phyloP scores from a whole-genome alignment of 352 stramenopile species.

The Globisporangium carolinianum region DNA sequence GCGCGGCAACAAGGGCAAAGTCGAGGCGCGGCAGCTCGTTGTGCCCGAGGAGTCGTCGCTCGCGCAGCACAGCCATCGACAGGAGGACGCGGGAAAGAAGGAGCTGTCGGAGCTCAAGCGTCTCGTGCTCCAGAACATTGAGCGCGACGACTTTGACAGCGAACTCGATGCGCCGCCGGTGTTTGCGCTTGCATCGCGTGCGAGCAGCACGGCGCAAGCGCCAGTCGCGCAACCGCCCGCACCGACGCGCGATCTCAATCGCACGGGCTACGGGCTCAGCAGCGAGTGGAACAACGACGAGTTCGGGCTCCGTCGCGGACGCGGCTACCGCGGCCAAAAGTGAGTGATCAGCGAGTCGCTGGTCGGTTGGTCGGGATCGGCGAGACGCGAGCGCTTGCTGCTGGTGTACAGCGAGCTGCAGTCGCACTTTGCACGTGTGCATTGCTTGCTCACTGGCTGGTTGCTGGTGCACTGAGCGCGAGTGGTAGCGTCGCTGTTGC shows the following conservation, averaged over 20 bases:
- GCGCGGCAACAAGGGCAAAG: constrained; percentile 95
- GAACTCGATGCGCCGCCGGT: constrained; percentile 6
- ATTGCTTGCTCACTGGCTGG: too few relatives aligned
- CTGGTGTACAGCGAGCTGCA: too few relatives aligned
- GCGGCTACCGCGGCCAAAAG: constrained; percentile 59
- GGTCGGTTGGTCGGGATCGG: too few relatives aligned
- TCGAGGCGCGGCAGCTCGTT: constrained; percentile 91
- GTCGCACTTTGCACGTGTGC: too few relatives aligned
- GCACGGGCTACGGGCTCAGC: constrained; percentile 51
- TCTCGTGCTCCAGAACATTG: constrained; percentile 80
- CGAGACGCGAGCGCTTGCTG: too few relatives aligned
- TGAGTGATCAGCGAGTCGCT: constrained; percentile 12
- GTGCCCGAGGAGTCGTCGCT: constrained; percentile 92
- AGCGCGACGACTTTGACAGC: constrained; percentile 71
- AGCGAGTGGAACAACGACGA: constrained; percentile 84
- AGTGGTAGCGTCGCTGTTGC: too few relatives aligned
- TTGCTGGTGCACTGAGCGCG: too few relatives aligned
- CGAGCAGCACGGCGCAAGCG: constrained; percentile 8
- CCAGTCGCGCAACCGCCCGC: constrained; percentile 6
- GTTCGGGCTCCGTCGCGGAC: constrained; percentile 65
- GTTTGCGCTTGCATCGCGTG: constrained; percentile 9
- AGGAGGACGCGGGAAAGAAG: constrained; percentile 82
- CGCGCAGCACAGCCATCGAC: constrained; percentile 83
- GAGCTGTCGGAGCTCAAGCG: constrained; percentile 86
- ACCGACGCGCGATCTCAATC: constrained; percentile 17